Conservation (phyloP, 2,329 filamentous ascomycete species). For the Plectosphaerella cucumerina region DNA sequence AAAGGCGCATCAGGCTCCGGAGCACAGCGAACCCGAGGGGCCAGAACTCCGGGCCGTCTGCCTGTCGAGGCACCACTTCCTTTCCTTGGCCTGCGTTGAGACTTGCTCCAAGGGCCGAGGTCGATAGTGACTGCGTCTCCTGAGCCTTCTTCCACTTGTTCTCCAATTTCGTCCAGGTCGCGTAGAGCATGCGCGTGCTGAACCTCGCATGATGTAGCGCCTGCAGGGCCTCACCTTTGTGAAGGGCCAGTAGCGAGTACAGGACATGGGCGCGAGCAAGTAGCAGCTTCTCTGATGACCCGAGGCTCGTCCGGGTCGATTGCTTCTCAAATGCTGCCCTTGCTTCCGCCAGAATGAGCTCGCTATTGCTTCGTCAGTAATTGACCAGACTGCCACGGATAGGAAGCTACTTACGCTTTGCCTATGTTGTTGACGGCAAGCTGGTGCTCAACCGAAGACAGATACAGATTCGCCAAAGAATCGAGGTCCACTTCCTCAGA, state of each 20-base stretch:
- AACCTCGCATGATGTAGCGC: constrained; percentile 55
- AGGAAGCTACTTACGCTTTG: constrained; percentile 43
- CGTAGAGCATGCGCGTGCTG: constrained; percentile 50
- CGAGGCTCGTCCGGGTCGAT: constrained; percentile 1
- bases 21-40: constrained; percentile 70
- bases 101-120: constrained; percentile 15
- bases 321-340: constrained; percentile 9
- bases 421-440: constrained; percentile 62
- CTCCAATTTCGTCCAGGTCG: constrained; percentile 53
- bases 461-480: constrained; percentile 50
- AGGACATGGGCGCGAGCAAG: constrained; percentile 59
- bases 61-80: constrained; percentile 33
- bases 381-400: background rate
- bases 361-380: background rate
- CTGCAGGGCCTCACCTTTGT: constrained; percentile 53
- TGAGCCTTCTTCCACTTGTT: background rate
- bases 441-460: constrained; percentile 72
- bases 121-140: constrained; percentile 6
- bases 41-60: constrained; percentile 65
- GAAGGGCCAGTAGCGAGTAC: constrained; percentile 61
- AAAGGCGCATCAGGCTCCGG: constrained; percentile 67
- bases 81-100: background rate
- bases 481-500: constrained; percentile 31
- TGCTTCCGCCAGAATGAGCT: constrained; percentile 8
- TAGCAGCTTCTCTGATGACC: constrained; percentile 39